Base-by-base conservation (phyloP, 257 asterid genomes). In the Solanum piurae region DNA sequence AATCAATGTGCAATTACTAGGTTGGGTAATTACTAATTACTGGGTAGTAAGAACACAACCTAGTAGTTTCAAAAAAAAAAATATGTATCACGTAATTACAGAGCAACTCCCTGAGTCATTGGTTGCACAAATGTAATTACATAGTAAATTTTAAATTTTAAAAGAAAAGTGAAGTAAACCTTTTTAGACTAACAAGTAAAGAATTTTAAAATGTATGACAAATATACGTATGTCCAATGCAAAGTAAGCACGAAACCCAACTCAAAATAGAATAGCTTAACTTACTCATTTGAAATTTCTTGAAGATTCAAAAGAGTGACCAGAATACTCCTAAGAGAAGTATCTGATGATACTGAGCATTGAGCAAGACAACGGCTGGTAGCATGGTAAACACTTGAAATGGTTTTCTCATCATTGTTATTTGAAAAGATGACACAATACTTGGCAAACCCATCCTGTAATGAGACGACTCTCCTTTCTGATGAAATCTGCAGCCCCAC, bases 201-300 rank as follows among this genome's bases (percentile, higher is more conserved):
- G 10, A 55, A 55, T 55, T 55, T 55, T 55, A 55, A 55, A 55
- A 55, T 55, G 64, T 55, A 55, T 55, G 25, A 55, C 25, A 55
- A 55, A 55, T 55, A 55, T 55, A 20, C 25, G 36, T 27, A 44
- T 16, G 40, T 25, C 85, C 40, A 25, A 27, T 44, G 64, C 85
- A 79, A 79, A 44, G 66, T 46, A 79, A 27, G 66, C 66, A 79
- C 52, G 85, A 79, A 44, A 46, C 40, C 64, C 66, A 44, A 44
- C 85, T 79, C 34, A 79, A 18, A 46, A 29, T 21, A 71, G 83
- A 31, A 7, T 71, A 31, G 82, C 7, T 66, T 27, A 27, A 92
- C 98, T 90, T 91, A 97, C 99, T 90, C 92, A 86, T 92, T 76
- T 16, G 96, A 94, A 86, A 95, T 95, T 88, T 90, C 94, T 92